Conservation (phyloP, 257 asterid species). For the Nicotiana knightiana region DNA sequence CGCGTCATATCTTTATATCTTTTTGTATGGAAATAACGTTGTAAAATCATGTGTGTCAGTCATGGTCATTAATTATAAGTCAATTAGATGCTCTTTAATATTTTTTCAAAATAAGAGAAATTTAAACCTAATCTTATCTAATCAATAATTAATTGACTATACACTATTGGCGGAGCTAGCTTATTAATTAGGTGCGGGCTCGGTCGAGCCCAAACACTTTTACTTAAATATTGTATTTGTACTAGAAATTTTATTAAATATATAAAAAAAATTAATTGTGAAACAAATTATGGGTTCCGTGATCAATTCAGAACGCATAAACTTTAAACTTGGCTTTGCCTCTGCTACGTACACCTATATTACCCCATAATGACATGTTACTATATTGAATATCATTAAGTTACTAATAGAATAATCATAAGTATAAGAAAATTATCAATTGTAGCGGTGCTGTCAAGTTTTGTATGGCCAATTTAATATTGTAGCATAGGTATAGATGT, state of each 20-base stretch:
- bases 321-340: too few species aligned
- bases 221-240: too few species aligned
- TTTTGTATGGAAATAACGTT: background rate
- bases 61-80: background rate
- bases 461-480: background rate
- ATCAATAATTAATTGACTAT: background rate
- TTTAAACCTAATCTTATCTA: background rate
- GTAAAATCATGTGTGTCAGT: background rate
- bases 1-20: background rate
- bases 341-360: too few species aligned
- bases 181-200: too few species aligned
- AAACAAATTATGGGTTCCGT: too few species aligned
- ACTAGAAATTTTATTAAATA: too few species aligned
- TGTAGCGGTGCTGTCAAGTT: background rate
- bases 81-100: background rate
- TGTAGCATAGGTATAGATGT: too few species aligned
- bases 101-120: background rate
- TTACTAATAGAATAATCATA: background rate
- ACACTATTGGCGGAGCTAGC: too few species aligned
- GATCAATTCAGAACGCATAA: too few species aligned
- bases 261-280: too few species aligned
- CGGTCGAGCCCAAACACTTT: too few species aligned
- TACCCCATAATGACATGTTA: background rate
- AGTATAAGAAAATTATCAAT: background rate
- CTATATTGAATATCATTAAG: background rate